These are phyloP conservation scores for Candida berthetii DNA, from an alignment of 805 yeast species.

Conservation along the genomic window DNA sequence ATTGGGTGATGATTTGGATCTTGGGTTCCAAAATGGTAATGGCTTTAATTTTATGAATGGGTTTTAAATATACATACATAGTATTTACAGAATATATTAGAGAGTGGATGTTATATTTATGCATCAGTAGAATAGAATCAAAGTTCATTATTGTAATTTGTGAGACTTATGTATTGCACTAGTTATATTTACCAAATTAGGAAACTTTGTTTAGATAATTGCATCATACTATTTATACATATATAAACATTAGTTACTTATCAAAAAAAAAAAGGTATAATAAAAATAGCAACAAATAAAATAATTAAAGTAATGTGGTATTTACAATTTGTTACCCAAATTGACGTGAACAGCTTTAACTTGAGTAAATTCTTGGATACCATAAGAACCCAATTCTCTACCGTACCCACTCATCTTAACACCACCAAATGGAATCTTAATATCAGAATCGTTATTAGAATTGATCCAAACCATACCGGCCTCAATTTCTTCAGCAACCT, in stretches of 20 bases:
- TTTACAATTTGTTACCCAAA: constrained; percentile 30
- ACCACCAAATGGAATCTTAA: constrained; percentile 63
- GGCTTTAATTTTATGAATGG: neutral
- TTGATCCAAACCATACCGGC: constrained; percentile 54
- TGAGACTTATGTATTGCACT: too few relatives aligned
- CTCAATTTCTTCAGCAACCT: constrained; percentile 32
- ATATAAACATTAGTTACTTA: too few relatives aligned
- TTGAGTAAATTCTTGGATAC: constrained; percentile 55
- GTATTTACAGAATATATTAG: too few relatives aligned
- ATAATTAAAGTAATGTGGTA: constrained; percentile 11
- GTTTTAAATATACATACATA: neutral
- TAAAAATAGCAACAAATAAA: too few relatives aligned
- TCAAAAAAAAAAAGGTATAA: too few relatives aligned
- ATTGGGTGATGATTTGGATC: neutral
- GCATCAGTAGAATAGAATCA: too few relatives aligned
- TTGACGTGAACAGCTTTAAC: constrained; percentile 71
- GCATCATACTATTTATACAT: too few relatives aligned
- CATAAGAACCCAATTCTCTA: constrained; percentile 62
- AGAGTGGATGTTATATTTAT: too few relatives aligned
- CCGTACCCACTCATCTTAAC: constrained; percentile 63
- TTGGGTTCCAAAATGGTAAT: neutral
- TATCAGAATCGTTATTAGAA: constrained; percentile 50
- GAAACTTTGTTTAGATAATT: too few relatives aligned
- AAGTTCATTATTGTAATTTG: too few relatives aligned
- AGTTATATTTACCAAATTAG: too few relatives aligned